phyloP scores from a whole-genome alignment of 148 eudicot genomes.

The Chenopodium quinoa region DNA sequence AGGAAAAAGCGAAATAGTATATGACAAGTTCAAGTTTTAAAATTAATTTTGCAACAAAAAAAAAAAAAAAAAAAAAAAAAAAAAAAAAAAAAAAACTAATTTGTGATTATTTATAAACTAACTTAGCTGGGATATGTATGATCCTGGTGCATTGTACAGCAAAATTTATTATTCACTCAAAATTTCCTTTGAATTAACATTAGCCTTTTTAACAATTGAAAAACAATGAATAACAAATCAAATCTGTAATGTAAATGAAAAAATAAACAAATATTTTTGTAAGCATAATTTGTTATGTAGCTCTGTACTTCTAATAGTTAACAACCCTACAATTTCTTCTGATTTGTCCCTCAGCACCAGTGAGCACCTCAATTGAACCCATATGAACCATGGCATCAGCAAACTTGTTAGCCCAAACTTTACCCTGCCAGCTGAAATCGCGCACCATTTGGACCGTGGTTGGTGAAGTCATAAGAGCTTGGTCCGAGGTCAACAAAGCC shows the following conservation, averaged over 20 bases:
- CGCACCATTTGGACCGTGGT: constrained; percentile 16
- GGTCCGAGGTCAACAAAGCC: constrained; percentile 36
- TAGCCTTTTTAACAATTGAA: background rate
- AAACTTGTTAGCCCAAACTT: constrained; percentile 33
- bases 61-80: too few species aligned
- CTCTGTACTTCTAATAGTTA: background rate
- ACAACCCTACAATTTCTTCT: constrained; percentile 29
- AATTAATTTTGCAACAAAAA: too few species aligned
- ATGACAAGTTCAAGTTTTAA: too few species aligned
- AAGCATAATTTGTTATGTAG: background rate
- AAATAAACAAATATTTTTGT: background rate
- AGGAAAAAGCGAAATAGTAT: too few species aligned
- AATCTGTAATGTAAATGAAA: background rate
- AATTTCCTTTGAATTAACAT: background rate
- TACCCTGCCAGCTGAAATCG: constrained; percentile 12
- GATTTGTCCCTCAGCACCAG: constrained; percentile 29
- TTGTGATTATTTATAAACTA: too few species aligned
- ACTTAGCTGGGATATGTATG: background rate
- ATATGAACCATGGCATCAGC: constrained; percentile 35
- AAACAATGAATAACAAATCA: background rate
- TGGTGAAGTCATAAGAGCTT: constrained; percentile 27
- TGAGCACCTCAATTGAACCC: constrained; percentile 36
- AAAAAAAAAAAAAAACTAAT: too few species aligned
- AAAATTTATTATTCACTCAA: background rate
- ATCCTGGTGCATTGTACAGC: background rate